Evolutionary conservation across 768 basidiomycete species (phyloP), one percentile per base, ranked within the genome.

Genomic region (Inosperma sp.): DNA sequence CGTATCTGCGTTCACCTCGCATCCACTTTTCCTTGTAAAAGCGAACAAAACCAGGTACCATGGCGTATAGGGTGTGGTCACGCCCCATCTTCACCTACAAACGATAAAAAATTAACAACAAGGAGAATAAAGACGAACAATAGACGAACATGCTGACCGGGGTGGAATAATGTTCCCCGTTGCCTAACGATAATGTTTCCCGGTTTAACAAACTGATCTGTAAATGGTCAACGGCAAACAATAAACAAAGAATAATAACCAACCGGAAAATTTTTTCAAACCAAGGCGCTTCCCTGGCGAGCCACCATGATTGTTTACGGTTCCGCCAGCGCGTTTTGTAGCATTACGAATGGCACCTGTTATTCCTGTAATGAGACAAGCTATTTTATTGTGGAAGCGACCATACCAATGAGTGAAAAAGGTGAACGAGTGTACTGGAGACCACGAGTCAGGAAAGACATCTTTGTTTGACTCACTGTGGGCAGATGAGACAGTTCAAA

Each of bases 181-280:
- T 99, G 96, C 37, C 96, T 81, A 26, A 98, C 84, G 63, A 99
- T 88, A 59, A 99, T 97, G 72, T 95, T 91, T 35, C 96, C 96
- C 7, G 96, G 91, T 21, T 89, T 79, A 21, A 97, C 93, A 68
- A 78, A 80, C 68, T 97, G 86, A 64, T 96, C 95, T 97, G 43
- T 51, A 26, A 14, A 5, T 12, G 21, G 55, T 55, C 53, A 58
- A 54, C 51, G 9, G 31, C 29, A 40, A 42, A 34, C 19, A 31
- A 45, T 14, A 14, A 27, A 19, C 58, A 33, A 43, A 45, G 40
- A 25, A 44, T 16, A 31, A 26, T 16, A 16, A 63, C 78, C 52
- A 56, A 89, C 95, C 94, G 56, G 92, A 93, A 69, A 93, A 98
- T 68, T 92, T 93, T 74, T 98, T 99, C 34, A 98, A 75, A 59